Evolutionary conservation across 805 yeast species (phyloP).

Genomic region (Sugiyamaella qingdaonensis): DNA sequence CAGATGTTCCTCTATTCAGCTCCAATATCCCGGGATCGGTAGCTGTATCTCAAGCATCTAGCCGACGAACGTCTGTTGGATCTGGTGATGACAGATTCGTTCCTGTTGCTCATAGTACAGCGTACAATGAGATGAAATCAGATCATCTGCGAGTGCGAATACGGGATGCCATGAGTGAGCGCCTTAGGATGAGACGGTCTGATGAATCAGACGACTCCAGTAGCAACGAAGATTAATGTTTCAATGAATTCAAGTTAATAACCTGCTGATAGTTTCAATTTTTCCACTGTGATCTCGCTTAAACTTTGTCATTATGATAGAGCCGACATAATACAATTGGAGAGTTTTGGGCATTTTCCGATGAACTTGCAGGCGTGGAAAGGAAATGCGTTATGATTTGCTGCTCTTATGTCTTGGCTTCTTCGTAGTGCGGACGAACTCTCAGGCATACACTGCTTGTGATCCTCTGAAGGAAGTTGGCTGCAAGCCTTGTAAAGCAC

Average conservation of each 20-base stretch:
- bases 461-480: constrained; percentile 40
- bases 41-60: background rate
- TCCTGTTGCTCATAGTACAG: background rate
- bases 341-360: too few species aligned
- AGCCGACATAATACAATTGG: too few species aligned
- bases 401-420: too few species aligned
- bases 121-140: background rate
- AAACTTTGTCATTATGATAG: too few species aligned
- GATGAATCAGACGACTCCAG: too few species aligned
- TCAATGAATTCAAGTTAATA: too few species aligned
- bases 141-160: constrained; percentile 16
- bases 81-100: background rate
- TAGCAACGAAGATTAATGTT: too few species aligned
- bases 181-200: background rate
- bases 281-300: too few species aligned
- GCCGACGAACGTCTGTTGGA: background rate
- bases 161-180: constrained; percentile 25
- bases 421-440: background rate
- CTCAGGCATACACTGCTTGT: constrained; percentile 36
- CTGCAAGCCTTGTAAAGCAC: constrained; percentile 55
- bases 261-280: too few species aligned
- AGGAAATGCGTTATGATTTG: too few species aligned
- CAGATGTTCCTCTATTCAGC: constrained; percentile 61
- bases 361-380: too few species aligned
- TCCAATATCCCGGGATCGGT: constrained; percentile 17